These are phyloP conservation scores for Talaromyces pinophilus DNA, from an alignment of 2,329 filamentous ascomycete species.

Conservation along the genomic window DNA sequence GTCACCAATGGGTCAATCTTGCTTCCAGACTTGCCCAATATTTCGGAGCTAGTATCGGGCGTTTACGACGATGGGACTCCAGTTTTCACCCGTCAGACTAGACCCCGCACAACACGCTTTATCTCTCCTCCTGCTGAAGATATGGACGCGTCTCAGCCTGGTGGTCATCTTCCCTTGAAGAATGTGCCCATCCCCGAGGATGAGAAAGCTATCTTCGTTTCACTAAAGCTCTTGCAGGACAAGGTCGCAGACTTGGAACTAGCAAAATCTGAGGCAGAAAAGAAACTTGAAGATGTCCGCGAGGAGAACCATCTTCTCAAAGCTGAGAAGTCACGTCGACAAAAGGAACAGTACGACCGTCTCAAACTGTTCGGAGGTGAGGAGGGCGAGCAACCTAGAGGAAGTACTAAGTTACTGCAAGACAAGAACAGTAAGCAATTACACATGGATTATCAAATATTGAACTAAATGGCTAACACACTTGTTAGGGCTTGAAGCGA, in stretches of 20 bases:
- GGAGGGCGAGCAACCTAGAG: constrained; percentile 44
- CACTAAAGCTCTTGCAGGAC: constrained; percentile 59
- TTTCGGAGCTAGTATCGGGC: constrained; percentile 63
- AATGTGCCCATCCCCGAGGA: constrained; percentile 60
- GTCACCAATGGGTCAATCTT: constrained; percentile 61
- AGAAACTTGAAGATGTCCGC: constrained; percentile 53
- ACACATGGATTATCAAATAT: not conserved
- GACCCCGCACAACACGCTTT: constrained; percentile 56
- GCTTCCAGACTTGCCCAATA: constrained; percentile 61
- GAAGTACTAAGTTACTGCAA: constrained; percentile 32
- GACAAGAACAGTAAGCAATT: constrained; percentile 44
- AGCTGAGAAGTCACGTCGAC: constrained; percentile 40
- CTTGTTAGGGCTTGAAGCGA: constrained; percentile 51
- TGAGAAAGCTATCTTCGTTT: constrained; percentile 64
- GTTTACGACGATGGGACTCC: constrained; percentile 60
- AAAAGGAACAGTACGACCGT: constrained; percentile 42
- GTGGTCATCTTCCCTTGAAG: constrained; percentile 52
- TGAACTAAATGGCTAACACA: constrained; percentile 29
- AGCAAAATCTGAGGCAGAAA: constrained; percentile 55
- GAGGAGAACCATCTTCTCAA: constrained; percentile 55
- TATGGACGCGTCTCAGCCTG: constrained; percentile 35
- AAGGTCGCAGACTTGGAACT: constrained; percentile 59
- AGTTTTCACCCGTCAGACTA: constrained; percentile 55
- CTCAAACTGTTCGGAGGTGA: constrained; percentile 41
- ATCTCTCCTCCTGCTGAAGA: constrained; percentile 48